These are phyloP conservation scores for Starmerella davenportii DNA, from an alignment of 805 yeast genomes.

Conservation along the genomic window DNA sequence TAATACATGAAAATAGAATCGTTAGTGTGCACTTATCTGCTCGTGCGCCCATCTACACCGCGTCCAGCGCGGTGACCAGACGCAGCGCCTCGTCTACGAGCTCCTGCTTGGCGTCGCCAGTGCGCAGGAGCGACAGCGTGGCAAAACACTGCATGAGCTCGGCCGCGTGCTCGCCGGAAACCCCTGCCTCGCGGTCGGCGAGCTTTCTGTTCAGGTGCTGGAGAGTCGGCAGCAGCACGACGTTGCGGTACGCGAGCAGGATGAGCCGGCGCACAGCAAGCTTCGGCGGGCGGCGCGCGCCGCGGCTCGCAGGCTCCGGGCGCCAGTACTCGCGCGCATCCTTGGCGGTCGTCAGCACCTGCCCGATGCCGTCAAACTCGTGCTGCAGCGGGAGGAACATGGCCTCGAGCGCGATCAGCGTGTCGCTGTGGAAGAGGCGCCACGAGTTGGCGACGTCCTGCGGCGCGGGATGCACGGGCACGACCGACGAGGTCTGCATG, in stretches of 20 bases:
- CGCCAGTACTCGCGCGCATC: constrained; percentile 26
- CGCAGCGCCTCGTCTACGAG: constrained; percentile 36
- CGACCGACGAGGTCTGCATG: constrained; percentile 20
- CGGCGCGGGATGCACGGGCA: constrained; percentile 14
- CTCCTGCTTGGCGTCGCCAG: constrained; percentile 38
- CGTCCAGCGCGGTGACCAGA: not conserved
- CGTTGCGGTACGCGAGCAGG: constrained; percentile 24
- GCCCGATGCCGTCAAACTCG: constrained; percentile 31
- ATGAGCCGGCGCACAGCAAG: constrained; percentile 18
- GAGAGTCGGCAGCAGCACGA: constrained; percentile 21
- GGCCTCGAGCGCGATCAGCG: constrained; percentile 42
- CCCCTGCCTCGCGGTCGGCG: constrained; percentile 9
- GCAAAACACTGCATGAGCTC: constrained; percentile 45
- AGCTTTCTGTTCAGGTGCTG: constrained; percentile 16
- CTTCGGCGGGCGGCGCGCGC: constrained; percentile 2
- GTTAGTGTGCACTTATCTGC: no score
- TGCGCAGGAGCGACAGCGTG: constrained; percentile 34
- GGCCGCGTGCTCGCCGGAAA: constrained; percentile 3
- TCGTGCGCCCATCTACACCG: no score
- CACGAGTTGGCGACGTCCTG: constrained; percentile 29
- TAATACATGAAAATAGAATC: no score
- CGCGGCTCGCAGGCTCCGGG: constrained; percentile 13
- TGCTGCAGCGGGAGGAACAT: constrained; percentile 42
- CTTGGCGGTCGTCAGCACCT: constrained; percentile 21
- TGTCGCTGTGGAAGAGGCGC: constrained; percentile 38